These are phyloP conservation scores for Paracorniculantispora psalliotae DNA, from an alignment of 2,329 filamentous ascomycete genomes.

Conservation along the genomic window DNA sequence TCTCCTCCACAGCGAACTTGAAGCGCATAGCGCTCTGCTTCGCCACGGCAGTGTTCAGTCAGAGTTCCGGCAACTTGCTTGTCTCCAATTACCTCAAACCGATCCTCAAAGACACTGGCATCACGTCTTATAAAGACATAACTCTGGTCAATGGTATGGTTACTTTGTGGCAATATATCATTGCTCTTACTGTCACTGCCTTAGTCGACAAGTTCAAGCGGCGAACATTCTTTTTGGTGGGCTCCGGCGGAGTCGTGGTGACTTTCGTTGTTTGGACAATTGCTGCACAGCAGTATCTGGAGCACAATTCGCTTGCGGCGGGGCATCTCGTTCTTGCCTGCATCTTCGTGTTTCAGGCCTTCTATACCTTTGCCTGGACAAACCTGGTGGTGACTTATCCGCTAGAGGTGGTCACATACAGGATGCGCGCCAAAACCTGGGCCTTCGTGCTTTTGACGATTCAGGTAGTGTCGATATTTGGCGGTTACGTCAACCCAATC, in stretches of 20 bases:
- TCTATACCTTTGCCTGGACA: constrained; percentile 40
- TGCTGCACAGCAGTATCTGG: constrained; percentile 33
- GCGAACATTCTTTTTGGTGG: constrained; percentile 34
- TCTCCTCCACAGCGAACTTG: constrained; percentile 33
- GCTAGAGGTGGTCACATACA: constrained; percentile 36
- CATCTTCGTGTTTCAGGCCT: constrained; percentile 38
- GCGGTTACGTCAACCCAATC: constrained; percentile 36
- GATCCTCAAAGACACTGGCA: constrained; percentile 34
- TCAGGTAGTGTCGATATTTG: constrained; percentile 33
- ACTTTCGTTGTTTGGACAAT: constrained; percentile 37
- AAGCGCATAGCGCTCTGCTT: constrained; percentile 38
- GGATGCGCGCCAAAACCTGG: constrained; percentile 39
- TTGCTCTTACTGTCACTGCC: constrained; percentile 32
- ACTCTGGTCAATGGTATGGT: constrained; percentile 39
- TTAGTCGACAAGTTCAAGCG: constrained; percentile 33
- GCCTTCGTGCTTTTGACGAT: constrained; percentile 36
- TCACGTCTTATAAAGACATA: constrained; percentile 32
- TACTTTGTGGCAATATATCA: constrained; percentile 38
- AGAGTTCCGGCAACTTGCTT: constrained; percentile 36
- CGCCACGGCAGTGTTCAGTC: constrained; percentile 34
- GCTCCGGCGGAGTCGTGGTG: constrained; percentile 33
- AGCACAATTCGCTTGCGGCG: constrained; percentile 25
- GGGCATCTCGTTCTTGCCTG: constrained; percentile 35
- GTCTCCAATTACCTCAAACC: constrained; percentile 38
- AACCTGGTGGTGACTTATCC: constrained; percentile 40